phyloP scores from a whole-genome alignment of 2,329 filamentous ascomycete genomes.

The Xylaria sp. region DNA sequence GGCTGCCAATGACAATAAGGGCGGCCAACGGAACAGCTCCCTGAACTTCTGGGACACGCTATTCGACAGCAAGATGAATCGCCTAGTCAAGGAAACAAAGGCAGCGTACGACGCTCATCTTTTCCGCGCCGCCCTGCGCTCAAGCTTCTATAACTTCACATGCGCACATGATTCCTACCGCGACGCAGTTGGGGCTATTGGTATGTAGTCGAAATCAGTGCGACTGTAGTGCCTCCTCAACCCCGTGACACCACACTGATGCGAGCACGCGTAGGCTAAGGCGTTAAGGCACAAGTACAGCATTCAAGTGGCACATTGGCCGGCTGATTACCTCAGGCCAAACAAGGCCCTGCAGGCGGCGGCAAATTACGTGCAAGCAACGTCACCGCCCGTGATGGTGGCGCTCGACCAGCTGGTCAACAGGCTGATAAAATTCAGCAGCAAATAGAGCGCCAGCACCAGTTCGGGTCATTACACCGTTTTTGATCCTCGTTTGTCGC shows the following conservation, averaged over 20 bases:
- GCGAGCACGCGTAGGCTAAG: slow-evolving; percentile 94
- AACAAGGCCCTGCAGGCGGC: slow-evolving; percentile 8
- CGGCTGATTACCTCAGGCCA: slow-evolving; percentile 49
- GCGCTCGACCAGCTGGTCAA: not conserved
- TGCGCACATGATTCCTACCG: slow-evolving; percentile 76
- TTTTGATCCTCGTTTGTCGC: slow-evolving; percentile 1
- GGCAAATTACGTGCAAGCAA: slow-evolving; percentile 14
- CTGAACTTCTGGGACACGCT: slow-evolving; percentile 77
- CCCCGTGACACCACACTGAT: slow-evolving; percentile 91
- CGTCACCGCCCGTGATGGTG: not conserved
- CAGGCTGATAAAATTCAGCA: not conserved
- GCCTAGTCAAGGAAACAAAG: slow-evolving; percentile 79
- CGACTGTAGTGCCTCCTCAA: slow-evolving; percentile 87
- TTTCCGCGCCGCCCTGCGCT: not conserved
- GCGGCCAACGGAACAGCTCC: slow-evolving; percentile 67
- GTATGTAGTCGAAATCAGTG: slow-evolving; percentile 17
- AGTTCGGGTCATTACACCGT: not conserved
- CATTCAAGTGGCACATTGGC: slow-evolving; percentile 66
- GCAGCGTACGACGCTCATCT: slow-evolving; percentile 71
- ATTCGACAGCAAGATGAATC: slow-evolving; percentile 94
- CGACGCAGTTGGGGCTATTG: slow-evolving; percentile 65
- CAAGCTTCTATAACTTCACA: slow-evolving; percentile 48
- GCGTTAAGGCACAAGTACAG: slow-evolving; percentile 62
- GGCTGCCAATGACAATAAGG: slow-evolving; percentile 52
- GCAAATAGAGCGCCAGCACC: not conserved